phyloP scores from a whole-genome alignment of 2,329 filamentous ascomycete species.

The Mollisiaceae sp. region DNA sequence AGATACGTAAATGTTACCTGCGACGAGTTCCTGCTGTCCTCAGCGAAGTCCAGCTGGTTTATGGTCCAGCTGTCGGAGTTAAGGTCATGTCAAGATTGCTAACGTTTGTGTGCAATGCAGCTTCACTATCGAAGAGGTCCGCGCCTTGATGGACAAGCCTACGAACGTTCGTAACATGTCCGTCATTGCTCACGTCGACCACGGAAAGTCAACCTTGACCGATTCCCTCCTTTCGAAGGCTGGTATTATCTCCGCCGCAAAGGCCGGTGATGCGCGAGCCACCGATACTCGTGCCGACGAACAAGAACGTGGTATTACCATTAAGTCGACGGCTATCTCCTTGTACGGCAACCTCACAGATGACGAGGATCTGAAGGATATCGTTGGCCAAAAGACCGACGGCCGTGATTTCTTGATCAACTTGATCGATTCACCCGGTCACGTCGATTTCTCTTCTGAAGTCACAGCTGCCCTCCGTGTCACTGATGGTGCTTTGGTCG shows the following conservation, averaged over 20 bases:
- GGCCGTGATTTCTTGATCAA: conserved; percentile 99
- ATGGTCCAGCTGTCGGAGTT: conserved; percentile 28
- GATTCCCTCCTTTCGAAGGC: conserved; percentile 99
- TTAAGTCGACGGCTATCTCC: conserved; percentile 99
- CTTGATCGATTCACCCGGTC: conserved; percentile 99
- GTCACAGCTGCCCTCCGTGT: conserved; percentile 99
- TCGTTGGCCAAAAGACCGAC: conserved; percentile 83
- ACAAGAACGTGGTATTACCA: conserved; percentile 99
- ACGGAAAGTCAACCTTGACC: conserved; percentile 99
- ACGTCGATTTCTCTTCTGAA: conserved; percentile 99
- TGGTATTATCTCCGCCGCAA: conserved; percentile 98
- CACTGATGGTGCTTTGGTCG: conserved; percentile 98
- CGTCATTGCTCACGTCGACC: conserved; percentile 99
- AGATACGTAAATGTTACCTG: conserved; percentile 7
- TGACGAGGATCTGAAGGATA: conserved; percentile 91
- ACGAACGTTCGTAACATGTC: conserved; percentile 92
- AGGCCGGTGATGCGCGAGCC: conserved; percentile 94
- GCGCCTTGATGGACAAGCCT: conserved; percentile 79
- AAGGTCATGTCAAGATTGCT: conserved; percentile 46
- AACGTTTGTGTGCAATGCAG: conserved; percentile 60
- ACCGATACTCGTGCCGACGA: conserved; percentile 97
- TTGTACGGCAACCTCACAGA: conserved; percentile 86
- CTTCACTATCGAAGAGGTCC: conserved; percentile 98
- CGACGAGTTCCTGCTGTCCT: conserved; percentile 9
- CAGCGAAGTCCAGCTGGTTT: conserved; percentile 12